Percentiles rank a stretch among this genome's conserved stretches.
Evolutionary conservation across 2,329 filamentous ascomycete genomes (phyloP).

Genomic region (Bisporella sp.): DNA sequence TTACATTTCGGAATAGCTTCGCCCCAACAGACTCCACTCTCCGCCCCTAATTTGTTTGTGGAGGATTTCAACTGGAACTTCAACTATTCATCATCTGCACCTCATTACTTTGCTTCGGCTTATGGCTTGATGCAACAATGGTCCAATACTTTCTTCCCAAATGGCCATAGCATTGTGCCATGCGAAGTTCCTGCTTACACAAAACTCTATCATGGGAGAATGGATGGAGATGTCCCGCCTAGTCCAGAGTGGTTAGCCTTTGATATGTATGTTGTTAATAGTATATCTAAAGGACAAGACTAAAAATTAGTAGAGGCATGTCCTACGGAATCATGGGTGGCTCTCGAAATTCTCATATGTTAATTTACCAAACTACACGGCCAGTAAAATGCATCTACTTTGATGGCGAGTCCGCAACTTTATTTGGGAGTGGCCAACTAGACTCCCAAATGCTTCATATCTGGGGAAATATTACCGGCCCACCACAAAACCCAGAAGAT

Average conservation of each 20-base stretch:
- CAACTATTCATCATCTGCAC: constrained; percentile 40
- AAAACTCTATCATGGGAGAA: constrained; percentile 41
- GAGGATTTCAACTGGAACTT: constrained; percentile 24
- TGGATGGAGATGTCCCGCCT: constrained; percentile 33
- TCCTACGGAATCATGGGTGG: constrained; percentile 46
- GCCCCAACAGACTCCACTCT: constrained; percentile 5
- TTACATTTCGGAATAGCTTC: background rate
- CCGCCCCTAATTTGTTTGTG: background rate
- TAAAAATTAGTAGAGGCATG: constrained; percentile 34
- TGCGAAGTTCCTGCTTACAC: constrained; percentile 40
- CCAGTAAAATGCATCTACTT: constrained; percentile 39
- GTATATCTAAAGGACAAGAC: too few species aligned
- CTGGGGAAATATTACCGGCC: constrained; percentile 38
- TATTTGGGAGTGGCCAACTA: constrained; percentile 39
- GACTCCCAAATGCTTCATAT: constrained; percentile 44
- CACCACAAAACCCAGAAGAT: constrained; percentile 11
- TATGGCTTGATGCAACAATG: constrained; percentile 41
- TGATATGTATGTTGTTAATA: constrained; percentile 30
- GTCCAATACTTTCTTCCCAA: constrained; percentile 44
- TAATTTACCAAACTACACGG: constrained; percentile 41
- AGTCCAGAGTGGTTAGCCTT: constrained; percentile 46
- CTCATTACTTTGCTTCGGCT: constrained; percentile 41
- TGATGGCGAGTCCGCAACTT: constrained; percentile 41
- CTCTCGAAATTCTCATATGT: constrained; percentile 35
- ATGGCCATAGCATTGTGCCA: constrained; percentile 40